Evolutionary conservation across 1,284 basidiomycete species (phyloP).

Genomic region (Baeospora myosura): DNA sequence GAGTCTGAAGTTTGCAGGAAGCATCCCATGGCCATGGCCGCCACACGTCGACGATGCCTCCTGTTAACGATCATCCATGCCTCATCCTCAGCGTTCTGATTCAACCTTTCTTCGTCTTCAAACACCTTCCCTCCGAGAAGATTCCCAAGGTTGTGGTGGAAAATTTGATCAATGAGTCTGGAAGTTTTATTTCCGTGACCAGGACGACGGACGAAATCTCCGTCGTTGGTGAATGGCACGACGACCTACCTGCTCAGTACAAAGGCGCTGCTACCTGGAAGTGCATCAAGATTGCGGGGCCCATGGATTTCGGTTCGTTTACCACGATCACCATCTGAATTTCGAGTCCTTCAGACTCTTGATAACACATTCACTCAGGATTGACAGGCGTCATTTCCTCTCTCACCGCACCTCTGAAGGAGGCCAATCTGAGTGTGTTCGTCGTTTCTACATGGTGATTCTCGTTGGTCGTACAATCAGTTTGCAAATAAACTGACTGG

Average conservation of each 20-base stretch:
- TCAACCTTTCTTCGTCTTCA: constrained; percentile 52
- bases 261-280: constrained; percentile 40
- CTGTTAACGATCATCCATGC: constrained; percentile 36
- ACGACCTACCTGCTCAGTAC: constrained; percentile 27
- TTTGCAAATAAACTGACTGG: constrained; percentile 1
- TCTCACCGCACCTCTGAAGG: constrained; percentile 50
- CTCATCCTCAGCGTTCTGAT: constrained; percentile 46
- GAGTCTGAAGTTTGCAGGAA: too few species aligned
- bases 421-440: constrained; percentile 50
- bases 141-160: constrained; percentile 9
- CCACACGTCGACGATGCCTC: constrained; percentile 39
- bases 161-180: constrained; percentile 22
- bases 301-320: constrained; percentile 55
- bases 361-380: constrained; percentile 23
- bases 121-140: constrained; percentile 29
- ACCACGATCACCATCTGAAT: background rate
- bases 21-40: too few species aligned
- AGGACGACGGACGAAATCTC: constrained; percentile 56
- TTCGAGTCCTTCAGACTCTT: background rate
- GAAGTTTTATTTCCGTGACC: constrained; percentile 48
- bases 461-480: background rate
- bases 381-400: constrained; percentile 54
- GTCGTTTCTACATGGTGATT: constrained; percentile 64
- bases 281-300: constrained; percentile 57
- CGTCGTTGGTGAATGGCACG: constrained; percentile 40